Base-by-base conservation (phyloP, 129 eudicot genomes). In the Lactuca saligna region DNA sequence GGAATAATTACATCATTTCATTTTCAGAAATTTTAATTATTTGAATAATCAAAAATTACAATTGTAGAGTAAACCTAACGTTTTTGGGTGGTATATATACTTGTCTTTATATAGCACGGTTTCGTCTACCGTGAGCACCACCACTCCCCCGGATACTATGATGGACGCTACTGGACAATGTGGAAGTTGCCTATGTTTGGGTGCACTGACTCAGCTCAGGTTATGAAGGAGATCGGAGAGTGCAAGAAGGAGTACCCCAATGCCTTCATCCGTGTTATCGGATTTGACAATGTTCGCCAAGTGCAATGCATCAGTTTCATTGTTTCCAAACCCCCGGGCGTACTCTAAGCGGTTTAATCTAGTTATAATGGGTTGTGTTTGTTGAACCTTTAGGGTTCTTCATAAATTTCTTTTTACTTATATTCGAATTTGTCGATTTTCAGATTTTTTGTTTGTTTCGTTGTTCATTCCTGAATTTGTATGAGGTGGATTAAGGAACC, bases 181-280 rank as follows among this genome's bases (percentile, higher is more conserved):
- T 88, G 95, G 95, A 88, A 82, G 85, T 73, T 88, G 79, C 95
- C 95, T 33, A 88, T 88, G 95, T 88, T 80, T 65, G 95, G 95
- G 8, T 85, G 91, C 87, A 85, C 83, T 0, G 95, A 88, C 62
- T 53, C 95, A 0, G 29, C 80, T 4, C 88, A 88, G 63, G 91
- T 88, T 72, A 13, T 82, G 55, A 42, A 53, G 54, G 91, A 88
- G 68, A 7, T 85, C 5, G 64, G 32, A 3, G 91, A 88, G 48
- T 68, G 78, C 78, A 61, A 59, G 69, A 82, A 75, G 71, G 85
- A 72, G 46, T 88, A 85, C 88, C 95, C 95, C 0, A 3, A 69
- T 0, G 74, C 91, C 39, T 83, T 57, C 74, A 50, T 82, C 80
- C 82, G 95, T 37, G 70, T 88, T 75, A 82, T 88, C 61, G 91